Evolutionary conservation across 306 rosid genomes (phyloP).

Genomic region (Acacia melanoxylon): DNA sequence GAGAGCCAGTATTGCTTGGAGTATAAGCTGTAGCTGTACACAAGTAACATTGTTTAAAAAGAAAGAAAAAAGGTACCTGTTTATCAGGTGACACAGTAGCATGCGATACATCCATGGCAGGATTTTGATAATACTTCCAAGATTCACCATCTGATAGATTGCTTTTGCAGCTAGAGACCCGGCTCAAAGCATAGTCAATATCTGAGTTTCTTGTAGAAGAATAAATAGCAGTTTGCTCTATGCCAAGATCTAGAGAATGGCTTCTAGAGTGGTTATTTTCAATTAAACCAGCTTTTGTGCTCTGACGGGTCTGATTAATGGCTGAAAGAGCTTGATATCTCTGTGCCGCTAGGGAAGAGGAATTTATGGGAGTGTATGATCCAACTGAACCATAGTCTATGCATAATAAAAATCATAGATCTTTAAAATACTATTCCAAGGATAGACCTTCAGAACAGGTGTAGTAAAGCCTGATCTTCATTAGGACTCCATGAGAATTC

Average conservation of each 20-base stretch:
- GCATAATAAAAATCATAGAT: constrained; percentile 11
- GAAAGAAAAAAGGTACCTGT: constrained; percentile 53
- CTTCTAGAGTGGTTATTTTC: constrained; percentile 48
- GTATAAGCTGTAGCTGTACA: constrained; percentile 2
- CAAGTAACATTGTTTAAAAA: constrained; percentile 24
- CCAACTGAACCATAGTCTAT: constrained; percentile 60
- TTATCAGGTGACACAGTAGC: constrained; percentile 47
- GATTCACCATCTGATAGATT: constrained; percentile 47
- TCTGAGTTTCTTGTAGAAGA: constrained; percentile 51
- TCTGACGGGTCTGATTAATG: constrained; percentile 58
- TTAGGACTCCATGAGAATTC: not conserved
- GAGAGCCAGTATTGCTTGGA: not conserved
- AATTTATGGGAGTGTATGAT: constrained; percentile 48
- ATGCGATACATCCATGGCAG: constrained; percentile 34
- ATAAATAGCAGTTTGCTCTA: constrained; percentile 34
- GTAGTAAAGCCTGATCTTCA: not conserved
- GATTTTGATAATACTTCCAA: constrained; percentile 50
- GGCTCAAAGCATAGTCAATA: constrained; percentile 40
- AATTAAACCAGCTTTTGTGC: constrained; percentile 35
- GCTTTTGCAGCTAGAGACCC: constrained; percentile 57
- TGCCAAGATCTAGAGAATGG: constrained; percentile 59
- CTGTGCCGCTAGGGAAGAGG: constrained; percentile 70
- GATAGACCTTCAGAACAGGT: not conserved
- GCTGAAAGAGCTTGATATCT: constrained; percentile 79
- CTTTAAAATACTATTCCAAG: constrained; percentile 24